phyloP scores from a whole-genome alignment of 2,329 filamentous ascomycete species.

The Hirsutella rhossiliensis region DNA sequence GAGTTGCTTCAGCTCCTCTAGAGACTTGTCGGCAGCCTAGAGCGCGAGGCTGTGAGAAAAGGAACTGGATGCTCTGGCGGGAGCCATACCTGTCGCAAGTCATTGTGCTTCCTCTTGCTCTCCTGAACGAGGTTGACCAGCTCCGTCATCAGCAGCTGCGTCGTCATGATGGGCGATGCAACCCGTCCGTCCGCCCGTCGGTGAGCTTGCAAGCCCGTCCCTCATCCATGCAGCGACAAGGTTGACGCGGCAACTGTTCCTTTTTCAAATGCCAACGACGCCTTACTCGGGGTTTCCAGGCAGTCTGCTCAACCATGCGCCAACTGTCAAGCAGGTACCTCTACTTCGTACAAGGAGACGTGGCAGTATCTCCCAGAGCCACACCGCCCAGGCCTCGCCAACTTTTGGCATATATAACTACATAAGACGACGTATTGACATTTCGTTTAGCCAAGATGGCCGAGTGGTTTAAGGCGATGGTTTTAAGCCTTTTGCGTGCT shows the following conservation, averaged over 20 bases:
- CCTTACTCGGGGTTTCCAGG: too few relatives aligned
- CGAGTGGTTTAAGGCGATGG: slow-evolving; percentile 13
- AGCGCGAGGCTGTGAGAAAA: background rate
- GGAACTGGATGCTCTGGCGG: background rate
- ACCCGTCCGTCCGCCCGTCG: slow-evolving; percentile 11
- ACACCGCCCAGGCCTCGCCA: slow-evolving; percentile 2
- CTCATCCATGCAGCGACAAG: slow-evolving; percentile 13
- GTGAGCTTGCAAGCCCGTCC: slow-evolving; percentile 10
- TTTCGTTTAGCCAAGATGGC: slow-evolving; percentile 10
- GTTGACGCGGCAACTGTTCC: background rate
- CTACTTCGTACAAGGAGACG: background rate
- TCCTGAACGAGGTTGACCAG: slow-evolving; percentile 86
- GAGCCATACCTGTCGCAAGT: slow-evolving; percentile 62
- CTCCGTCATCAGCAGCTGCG: slow-evolving; percentile 79
- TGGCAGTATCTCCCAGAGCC: slow-evolving; percentile 1
- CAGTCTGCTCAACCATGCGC: too few relatives aligned
- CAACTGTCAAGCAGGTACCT: too few relatives aligned
- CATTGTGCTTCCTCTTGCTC: slow-evolving; percentile 87
- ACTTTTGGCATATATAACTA: background rate
- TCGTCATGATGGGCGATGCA: slow-evolving; percentile 56
- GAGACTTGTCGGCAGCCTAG: slow-evolving; percentile 82
- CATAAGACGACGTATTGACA: background rate
- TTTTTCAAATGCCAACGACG: too few relatives aligned
- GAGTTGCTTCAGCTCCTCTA: slow-evolving; percentile 66
- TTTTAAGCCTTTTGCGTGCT: slow-evolving; percentile 6